Evolutionary conservation across 1,139 yeast genomes (phyloP).

Genomic region (Kurtzmaniella quercitrusa): DNA sequence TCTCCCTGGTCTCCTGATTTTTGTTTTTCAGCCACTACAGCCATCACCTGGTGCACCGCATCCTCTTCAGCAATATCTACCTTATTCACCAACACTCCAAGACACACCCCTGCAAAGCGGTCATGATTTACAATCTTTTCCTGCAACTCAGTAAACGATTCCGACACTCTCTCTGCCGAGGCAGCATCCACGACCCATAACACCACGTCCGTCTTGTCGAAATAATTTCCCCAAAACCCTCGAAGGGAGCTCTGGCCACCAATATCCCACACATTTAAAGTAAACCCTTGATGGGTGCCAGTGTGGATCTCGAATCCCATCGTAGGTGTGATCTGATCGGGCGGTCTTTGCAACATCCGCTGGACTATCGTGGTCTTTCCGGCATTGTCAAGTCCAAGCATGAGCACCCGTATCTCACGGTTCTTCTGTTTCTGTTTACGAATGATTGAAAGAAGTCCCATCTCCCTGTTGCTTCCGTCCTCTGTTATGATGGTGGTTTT

Average conservation of each 20-base stretch:
- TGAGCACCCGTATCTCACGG: constrained; percentile 65
- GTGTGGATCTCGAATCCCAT: constrained; percentile 52
- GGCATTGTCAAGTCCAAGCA: constrained; percentile 83
- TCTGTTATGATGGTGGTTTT: no score
- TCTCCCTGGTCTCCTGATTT: constrained; percentile 11
- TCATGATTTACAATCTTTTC: constrained; percentile 61
- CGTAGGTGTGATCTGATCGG: constrained; percentile 41
- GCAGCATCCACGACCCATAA: constrained; percentile 91
- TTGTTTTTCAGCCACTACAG: constrained; percentile 14
- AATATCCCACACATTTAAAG: constrained; percentile 69
- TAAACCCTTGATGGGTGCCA: constrained; percentile 23
- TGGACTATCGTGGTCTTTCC: constrained; percentile 84
- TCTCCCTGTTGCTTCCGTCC: constrained; percentile 15
- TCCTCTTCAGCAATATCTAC: constrained; percentile 37
- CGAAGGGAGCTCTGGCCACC: constrained; percentile 83
- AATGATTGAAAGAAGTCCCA: constrained; percentile 84
- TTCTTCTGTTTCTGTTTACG: constrained; percentile 81
- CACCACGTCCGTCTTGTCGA: constrained; percentile 76
- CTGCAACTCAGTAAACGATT: constrained; percentile 61
- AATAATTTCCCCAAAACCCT: constrained; percentile 88
- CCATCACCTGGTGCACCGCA: constrained; percentile 4
- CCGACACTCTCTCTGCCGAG: constrained; percentile 56
- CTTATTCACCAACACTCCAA: constrained; percentile 56
- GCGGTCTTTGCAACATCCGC: constrained; percentile 51
- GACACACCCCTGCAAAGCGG: constrained; percentile 61